These are phyloP conservation scores for Boletus semigastroideus DNA, from an alignment of 1,284 basidiomycete species.

Conservation along the genomic window DNA sequence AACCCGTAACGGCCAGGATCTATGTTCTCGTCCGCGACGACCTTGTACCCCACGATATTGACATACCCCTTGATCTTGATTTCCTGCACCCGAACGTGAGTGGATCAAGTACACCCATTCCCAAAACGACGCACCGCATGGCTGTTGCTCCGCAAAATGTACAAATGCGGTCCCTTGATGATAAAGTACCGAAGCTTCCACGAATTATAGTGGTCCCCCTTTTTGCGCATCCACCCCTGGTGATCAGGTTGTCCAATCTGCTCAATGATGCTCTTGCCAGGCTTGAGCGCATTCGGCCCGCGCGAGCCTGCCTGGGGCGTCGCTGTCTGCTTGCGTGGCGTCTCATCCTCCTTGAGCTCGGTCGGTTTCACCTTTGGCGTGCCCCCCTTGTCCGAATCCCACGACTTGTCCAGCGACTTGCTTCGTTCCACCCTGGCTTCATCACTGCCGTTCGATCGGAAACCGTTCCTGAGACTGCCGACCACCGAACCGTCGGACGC, in stretches of 20 bases:
- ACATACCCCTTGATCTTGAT: constrained; percentile 95
- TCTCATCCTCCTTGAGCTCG: constrained; percentile 19
- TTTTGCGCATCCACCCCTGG: constrained; percentile 94
- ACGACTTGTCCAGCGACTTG: constrained; percentile 23
- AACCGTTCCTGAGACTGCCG: constrained; percentile 13
- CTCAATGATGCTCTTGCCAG: constrained; percentile 73
- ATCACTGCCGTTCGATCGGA: constrained; percentile 5
- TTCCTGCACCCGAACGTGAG: constrained; percentile 52
- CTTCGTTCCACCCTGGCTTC: constrained; percentile 21
- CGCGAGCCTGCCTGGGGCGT: constrained; percentile 34
- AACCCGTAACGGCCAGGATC: constrained; percentile 95
- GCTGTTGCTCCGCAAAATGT: constrained; percentile 75
- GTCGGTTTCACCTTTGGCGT: constrained; percentile 15
- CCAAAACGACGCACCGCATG: constrained; percentile 51
- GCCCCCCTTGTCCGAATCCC: constrained; percentile 19
- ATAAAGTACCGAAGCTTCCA: constrained; percentile 96
- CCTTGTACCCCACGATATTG: constrained; percentile 90
- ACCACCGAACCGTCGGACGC: constrained; percentile 34
- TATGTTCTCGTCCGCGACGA: constrained; percentile 89
- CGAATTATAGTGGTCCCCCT: constrained; percentile 87
- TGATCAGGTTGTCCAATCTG: constrained; percentile 90
- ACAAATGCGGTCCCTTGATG: constrained; percentile 90
- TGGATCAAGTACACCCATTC: not conserved
- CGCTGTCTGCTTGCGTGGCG: constrained; percentile 52
- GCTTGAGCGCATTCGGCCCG: constrained; percentile 46